Evolutionary conservation across 2,329 filamentous ascomycete genomes (phyloP).

Genomic region (Ophiocordyceps polyrhachis-furcata): DNA sequence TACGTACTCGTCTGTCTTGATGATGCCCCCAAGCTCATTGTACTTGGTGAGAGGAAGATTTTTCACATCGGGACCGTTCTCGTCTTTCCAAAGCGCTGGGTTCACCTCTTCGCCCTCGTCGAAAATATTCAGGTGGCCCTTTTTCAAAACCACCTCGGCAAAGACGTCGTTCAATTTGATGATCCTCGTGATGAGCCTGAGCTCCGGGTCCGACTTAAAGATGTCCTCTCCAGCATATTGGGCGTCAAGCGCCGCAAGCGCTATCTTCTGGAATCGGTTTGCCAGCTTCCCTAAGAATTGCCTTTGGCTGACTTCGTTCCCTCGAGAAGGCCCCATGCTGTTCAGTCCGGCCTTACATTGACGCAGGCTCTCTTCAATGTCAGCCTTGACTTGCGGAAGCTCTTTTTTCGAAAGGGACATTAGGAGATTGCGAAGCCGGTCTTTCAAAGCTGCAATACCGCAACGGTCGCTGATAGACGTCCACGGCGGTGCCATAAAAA

Average conservation of each 20-base stretch:
- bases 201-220: slow-evolving; percentile 8
- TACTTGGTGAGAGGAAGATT: neutral
- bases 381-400: slow-evolving; percentile 16
- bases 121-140: slow-evolving; percentile 6
- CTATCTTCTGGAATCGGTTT: slow-evolving; percentile 10
- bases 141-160: slow-evolving; percentile 8
- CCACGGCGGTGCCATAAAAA: slow-evolving; percentile 22
- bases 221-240: slow-evolving; percentile 14
- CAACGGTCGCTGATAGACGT: slow-evolving; percentile 8
- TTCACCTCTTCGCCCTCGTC: neutral
- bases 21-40: slow-evolving; percentile 2
- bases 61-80: neutral
- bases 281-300: slow-evolving; percentile 16
- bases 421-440: slow-evolving; percentile 17
- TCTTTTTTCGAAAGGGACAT: slow-evolving; percentile 20
- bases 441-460: slow-evolving; percentile 17
- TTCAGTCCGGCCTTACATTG: slow-evolving; percentile 5
- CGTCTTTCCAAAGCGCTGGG: neutral
- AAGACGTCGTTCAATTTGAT: slow-evolving; percentile 19
- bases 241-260: slow-evolving; percentile 14
- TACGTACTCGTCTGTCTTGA: neutral
- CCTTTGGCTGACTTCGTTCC: slow-evolving; percentile 12
- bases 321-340: slow-evolving; percentile 13
- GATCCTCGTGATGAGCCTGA: slow-evolving; percentile 20
- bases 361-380: slow-evolving; percentile 8